Evolutionary conservation across 2,329 filamentous ascomycete genomes (phyloP).

Genomic region (Sclerotinia spermophila): DNA sequence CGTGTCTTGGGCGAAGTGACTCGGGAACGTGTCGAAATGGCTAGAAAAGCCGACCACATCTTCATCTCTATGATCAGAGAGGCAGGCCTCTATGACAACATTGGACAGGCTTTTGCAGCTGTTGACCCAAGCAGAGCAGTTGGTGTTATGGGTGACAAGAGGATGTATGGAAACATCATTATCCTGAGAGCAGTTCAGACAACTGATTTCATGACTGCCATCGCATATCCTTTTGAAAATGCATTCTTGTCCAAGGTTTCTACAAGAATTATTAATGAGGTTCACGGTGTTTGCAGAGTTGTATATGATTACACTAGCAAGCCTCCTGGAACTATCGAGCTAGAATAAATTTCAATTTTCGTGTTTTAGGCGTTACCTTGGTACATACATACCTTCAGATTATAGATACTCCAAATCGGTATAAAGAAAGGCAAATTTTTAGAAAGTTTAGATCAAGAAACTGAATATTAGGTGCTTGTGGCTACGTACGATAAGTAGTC

Average conservation of each 20-base stretch:
- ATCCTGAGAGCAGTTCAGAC: constrained; percentile 59
- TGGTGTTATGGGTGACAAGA: constrained; percentile 65
- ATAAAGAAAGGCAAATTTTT: not conserved
- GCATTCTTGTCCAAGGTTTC: constrained; percentile 63
- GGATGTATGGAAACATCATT: constrained; percentile 61
- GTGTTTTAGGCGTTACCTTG: constrained; percentile 6
- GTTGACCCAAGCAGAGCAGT: constrained; percentile 63
- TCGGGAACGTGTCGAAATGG: constrained; percentile 72
- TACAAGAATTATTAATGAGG: constrained; percentile 67
- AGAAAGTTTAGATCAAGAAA: not conserved
- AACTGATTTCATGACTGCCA: constrained; percentile 42
- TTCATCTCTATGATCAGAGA: constrained; percentile 73
- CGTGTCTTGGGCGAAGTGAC: constrained; percentile 80
- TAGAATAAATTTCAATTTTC: constrained; percentile 50
- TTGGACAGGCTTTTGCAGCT: constrained; percentile 68
- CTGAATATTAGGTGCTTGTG: not conserved
- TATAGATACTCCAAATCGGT: not conserved
- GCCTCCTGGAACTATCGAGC: constrained; percentile 60
- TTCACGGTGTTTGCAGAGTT: constrained; percentile 62
- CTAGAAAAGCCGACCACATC: constrained; percentile 71
- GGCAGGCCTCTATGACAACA: constrained; percentile 69
- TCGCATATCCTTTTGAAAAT: constrained; percentile 47
- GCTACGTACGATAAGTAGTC: not conserved
- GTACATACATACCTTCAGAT: constrained; percentile 4
- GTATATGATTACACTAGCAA: constrained; percentile 61